Conservation (phyloP, 1,139 yeast genomes). For the Meyerozyma guilliermondii region DNA sequence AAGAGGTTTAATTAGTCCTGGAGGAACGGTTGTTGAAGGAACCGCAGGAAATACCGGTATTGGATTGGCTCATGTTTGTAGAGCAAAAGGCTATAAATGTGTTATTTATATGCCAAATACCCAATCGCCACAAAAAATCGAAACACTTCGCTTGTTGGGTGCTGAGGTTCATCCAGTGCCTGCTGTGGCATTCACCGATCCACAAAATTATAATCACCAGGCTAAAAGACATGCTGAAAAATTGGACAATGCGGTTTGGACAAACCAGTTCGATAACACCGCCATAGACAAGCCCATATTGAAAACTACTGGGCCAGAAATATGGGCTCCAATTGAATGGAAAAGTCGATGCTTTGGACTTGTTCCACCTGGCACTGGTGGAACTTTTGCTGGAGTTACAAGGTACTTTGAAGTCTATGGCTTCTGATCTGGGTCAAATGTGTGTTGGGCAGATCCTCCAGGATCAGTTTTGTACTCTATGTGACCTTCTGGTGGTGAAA, state of each 20-base stretch:
- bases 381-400: constrained; percentile 81
- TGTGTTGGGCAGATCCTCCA: constrained; percentile 87
- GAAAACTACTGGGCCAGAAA: constrained; percentile 91
- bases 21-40: constrained; percentile 53
- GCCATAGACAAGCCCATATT: constrained; percentile 86
- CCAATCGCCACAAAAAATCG: constrained; percentile 73
- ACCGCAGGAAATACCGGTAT: constrained; percentile 76
- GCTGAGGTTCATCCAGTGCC: constrained; percentile 92
- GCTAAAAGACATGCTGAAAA: constrained; percentile 79
- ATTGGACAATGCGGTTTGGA: constrained; percentile 80
- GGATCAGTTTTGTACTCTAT: constrained; percentile 83
- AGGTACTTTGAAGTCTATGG: constrained; percentile 66
- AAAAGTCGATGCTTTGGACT: constrained; percentile 76
- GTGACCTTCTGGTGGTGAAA: constrained; percentile 62
- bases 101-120: constrained; percentile 89
- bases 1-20: constrained; percentile 60
- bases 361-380: constrained; percentile 92
- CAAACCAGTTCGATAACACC: constrained; percentile 81
- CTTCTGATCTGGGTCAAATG: constrained; percentile 54
- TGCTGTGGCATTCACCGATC: constrained; percentile 75
- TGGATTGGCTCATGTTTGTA: constrained; percentile 83
- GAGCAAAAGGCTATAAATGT: constrained; percentile 78
- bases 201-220: constrained; percentile 78
- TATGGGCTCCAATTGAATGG: constrained; percentile 84
- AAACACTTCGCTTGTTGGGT: constrained; percentile 66